Evolutionary conservation across 73 alveolate genomes (phyloP).

Genomic region (Paramecium pentaurelia): DNA sequence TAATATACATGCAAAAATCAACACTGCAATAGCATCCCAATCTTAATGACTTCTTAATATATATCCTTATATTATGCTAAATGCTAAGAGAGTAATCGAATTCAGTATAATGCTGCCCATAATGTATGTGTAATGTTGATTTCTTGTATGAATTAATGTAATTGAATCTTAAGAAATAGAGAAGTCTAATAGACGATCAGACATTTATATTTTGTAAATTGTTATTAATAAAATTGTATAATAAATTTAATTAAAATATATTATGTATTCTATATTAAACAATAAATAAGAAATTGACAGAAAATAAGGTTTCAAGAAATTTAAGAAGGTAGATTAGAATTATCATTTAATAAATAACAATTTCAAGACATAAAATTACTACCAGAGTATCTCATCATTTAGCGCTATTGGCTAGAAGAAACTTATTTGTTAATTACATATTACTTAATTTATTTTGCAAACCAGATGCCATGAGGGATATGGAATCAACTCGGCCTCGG

Average conservation of each 20-base stretch:
- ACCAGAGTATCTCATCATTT: neutral
- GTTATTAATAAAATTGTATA: neutral
- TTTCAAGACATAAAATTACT: slow-evolving; percentile 28
- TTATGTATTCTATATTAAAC: neutral
- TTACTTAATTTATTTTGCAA: neutral
- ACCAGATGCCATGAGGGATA: slow-evolving; percentile 34
- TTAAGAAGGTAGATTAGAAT: neutral
- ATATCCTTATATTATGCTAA: neutral
- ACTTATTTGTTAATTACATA: neutral
- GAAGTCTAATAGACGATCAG: neutral
- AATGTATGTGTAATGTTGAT: neutral
- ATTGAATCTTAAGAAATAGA: neutral
- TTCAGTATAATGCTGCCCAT: neutral
- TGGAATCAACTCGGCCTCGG: slow-evolving; percentile 22
- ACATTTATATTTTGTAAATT: neutral
- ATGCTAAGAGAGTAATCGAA: neutral
- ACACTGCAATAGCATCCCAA: neutral
- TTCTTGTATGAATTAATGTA: neutral
- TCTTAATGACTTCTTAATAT: neutral
- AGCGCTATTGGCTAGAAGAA: neutral
- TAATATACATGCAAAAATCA: neutral
- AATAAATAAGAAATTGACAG: neutral
- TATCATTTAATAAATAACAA: neutral
- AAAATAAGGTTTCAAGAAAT: neutral
- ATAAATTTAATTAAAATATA: neutral